phyloP scores from a whole-genome alignment of 1,139 yeast species.

The Hemisphaericaspora subhashii region DNA sequence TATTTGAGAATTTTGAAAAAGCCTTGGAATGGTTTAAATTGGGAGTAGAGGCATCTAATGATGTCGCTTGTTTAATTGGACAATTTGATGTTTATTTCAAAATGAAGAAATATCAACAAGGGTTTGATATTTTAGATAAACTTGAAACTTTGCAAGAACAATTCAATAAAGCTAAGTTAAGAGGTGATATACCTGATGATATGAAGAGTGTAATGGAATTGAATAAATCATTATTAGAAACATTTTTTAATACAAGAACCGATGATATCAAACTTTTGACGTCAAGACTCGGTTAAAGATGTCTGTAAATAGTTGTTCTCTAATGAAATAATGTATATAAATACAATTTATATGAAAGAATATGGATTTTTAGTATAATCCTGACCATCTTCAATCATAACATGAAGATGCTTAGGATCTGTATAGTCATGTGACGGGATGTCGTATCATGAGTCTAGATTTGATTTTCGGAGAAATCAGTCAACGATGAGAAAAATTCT shows the following conservation, averaged over 20 bases:
- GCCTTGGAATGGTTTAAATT: conserved; percentile 84
- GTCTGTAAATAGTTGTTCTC: conserved; percentile 4
- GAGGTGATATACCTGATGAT: conserved; percentile 23
- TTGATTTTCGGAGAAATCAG: no score
- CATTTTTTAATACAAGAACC: conserved; percentile 34
- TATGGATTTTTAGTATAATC: no score
- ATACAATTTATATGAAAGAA: neutral
- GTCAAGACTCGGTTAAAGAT: conserved; percentile 3
- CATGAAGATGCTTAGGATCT: no score
- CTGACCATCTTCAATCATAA: no score
- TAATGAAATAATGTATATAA: no score
- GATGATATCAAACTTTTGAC: conserved; percentile 18
- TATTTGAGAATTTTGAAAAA: conserved; percentile 52
- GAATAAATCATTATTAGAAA: conserved; percentile 26
- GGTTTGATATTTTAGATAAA: conserved; percentile 26
- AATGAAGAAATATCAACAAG: conserved; percentile 27
- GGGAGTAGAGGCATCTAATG: conserved; percentile 64
- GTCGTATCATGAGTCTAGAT: no score
- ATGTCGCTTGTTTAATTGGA: conserved; percentile 69
- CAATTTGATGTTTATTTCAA: conserved; percentile 57
- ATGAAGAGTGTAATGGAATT: conserved; percentile 24
- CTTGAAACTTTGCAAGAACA: conserved; percentile 19
- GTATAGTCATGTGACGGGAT: no score
- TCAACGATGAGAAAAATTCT: no score
- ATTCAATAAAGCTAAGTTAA: conserved; percentile 21